phyloP scores from a whole-genome alignment of 2,329 filamentous ascomycete genomes.

The Cytospora piceicola region DNA sequence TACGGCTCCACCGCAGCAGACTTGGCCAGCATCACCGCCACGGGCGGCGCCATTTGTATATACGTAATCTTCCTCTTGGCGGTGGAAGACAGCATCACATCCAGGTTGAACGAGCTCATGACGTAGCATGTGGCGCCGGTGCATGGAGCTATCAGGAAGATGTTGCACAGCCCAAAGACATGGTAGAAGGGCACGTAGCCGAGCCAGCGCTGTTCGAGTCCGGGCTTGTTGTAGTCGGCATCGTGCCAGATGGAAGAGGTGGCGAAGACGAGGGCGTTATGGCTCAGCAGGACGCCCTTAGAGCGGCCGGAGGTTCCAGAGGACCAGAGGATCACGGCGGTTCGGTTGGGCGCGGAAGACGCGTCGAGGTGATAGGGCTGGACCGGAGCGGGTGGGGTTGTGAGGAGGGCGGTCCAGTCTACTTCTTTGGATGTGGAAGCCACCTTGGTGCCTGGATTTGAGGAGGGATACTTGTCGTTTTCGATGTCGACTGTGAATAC shows the following conservation, averaged over 20 bases:
- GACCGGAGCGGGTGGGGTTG: constrained; percentile 52
- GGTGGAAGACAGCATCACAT: constrained; percentile 64
- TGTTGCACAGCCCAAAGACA: constrained; percentile 62
- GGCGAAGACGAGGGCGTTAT: constrained; percentile 66
- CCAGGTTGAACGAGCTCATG: constrained; percentile 72
- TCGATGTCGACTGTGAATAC: constrained; percentile 58
- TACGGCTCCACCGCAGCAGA: constrained; percentile 68
- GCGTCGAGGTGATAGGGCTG: constrained; percentile 38
- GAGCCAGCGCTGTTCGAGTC: constrained; percentile 49
- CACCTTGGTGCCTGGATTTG: constrained; percentile 6
- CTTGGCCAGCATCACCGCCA: constrained; percentile 71
- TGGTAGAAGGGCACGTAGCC: constrained; percentile 75
- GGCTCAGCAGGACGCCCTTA: constrained; percentile 75
- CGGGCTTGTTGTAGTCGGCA: constrained; percentile 47
- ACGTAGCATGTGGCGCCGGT: constrained; percentile 64
- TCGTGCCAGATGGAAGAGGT: constrained; percentile 54
- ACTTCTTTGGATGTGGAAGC: constrained; percentile 41
- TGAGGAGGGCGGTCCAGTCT: constrained; percentile 67
- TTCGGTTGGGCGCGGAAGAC: constrained; percentile 59
- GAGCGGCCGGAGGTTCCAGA: constrained; percentile 73
- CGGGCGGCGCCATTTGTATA: constrained; percentile 69
- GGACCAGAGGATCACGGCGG: constrained; percentile 51
- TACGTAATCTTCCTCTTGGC: constrained; percentile 67
- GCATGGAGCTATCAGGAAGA: constrained; percentile 59
- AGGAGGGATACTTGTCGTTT: constrained; percentile 41